A percentile compares a stretch with the other conserved stretches of the same genome.
phyloP scores from a whole-genome alignment of 495 filamentous ascomycete species.

The Mytilinidion resinicola region DNA sequence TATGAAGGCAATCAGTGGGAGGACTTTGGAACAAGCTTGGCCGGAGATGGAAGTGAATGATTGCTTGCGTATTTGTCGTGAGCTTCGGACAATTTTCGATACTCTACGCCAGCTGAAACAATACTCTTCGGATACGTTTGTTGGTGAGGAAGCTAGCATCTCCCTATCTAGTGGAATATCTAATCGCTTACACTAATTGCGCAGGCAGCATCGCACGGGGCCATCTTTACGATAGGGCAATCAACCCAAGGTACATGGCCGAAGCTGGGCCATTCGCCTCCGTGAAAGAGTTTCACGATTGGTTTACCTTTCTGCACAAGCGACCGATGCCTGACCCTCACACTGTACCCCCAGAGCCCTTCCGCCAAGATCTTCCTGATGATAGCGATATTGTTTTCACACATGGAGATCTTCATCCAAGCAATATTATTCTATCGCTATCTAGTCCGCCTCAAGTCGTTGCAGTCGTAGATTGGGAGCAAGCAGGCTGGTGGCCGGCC shows the following conservation, averaged over 20 bases:
- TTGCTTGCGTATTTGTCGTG: constrained; percentile 32
- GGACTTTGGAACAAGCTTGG: constrained; percentile 38
- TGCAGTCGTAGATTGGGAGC: constrained; percentile 45
- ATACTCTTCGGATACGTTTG: constrained; percentile 31
- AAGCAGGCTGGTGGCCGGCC: constrained; percentile 44
- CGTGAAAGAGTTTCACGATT: constrained; percentile 43
- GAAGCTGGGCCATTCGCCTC: constrained; percentile 37
- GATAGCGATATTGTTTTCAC: constrained; percentile 41
- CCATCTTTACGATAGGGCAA: constrained; percentile 14
- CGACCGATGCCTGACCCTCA: constrained; percentile 24
- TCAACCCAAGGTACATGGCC: not conserved
- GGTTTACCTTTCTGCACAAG: constrained; percentile 34
- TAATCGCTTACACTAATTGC: constrained; percentile 2
- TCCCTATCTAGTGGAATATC: not conserved
- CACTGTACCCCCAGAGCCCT: constrained; percentile 35
- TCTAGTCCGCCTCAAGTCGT: constrained; percentile 29
- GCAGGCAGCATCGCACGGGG: constrained; percentile 27
- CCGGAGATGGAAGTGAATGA: constrained; percentile 32
- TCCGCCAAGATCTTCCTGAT: constrained; percentile 40
- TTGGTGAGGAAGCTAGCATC: constrained; percentile 30
- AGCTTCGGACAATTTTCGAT: constrained; percentile 34
- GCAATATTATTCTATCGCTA: constrained; percentile 42
- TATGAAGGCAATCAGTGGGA: constrained; percentile 43
- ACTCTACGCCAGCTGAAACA: constrained; percentile 35
- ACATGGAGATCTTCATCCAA: constrained; percentile 42